Conservation (phyloP, 306 rosid species). For the Medicago ruthenica region DNA sequence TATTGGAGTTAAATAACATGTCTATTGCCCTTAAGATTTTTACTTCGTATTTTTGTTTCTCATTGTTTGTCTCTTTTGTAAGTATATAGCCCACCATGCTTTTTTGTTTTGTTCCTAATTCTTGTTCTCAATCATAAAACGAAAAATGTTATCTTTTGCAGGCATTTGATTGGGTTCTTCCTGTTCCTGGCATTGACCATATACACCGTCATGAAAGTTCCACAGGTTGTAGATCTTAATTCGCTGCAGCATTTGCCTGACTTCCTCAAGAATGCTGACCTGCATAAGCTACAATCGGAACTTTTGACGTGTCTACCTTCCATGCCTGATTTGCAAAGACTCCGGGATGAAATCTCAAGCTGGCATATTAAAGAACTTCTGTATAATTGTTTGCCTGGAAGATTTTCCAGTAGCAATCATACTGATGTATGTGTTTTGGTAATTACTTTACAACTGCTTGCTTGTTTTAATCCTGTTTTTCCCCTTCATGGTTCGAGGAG, state of each 20-base stretch:
- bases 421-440: slow-evolving; percentile 89
- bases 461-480: not conserved
- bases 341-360: slow-evolving; percentile 67
- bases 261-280: slow-evolving; percentile 69
- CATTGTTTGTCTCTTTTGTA: slow-evolving; percentile 11
- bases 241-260: slow-evolving; percentile 74
- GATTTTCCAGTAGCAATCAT: slow-evolving; percentile 75
- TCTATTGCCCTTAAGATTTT: slow-evolving; percentile 15
- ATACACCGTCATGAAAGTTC: slow-evolving; percentile 86
- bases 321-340: slow-evolving; percentile 68
- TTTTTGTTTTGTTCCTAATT: slow-evolving; percentile 6
- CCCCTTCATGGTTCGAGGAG: slow-evolving; percentile 1
- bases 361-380: slow-evolving; percentile 85
- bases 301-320: slow-evolving; percentile 85
- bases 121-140: slow-evolving; percentile 20
- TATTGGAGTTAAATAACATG: slow-evolving; percentile 13
- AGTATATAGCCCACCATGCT: slow-evolving; percentile 8
- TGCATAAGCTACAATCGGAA: slow-evolving; percentile 76
- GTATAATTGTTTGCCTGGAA: slow-evolving; percentile 84
- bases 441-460: slow-evolving; percentile 37
- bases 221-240: slow-evolving; percentile 77
- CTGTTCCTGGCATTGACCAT: slow-evolving; percentile 87
- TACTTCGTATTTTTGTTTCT: slow-evolving; percentile 29
- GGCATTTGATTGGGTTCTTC: slow-evolving; percentile 98
- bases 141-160: slow-evolving; percentile 47